Percentiles rank a stretch among this genome's conserved stretches.
phyloP scores from a whole-genome alignment of 2,329 filamentous ascomycete species.

The Penicillium sp. region DNA sequence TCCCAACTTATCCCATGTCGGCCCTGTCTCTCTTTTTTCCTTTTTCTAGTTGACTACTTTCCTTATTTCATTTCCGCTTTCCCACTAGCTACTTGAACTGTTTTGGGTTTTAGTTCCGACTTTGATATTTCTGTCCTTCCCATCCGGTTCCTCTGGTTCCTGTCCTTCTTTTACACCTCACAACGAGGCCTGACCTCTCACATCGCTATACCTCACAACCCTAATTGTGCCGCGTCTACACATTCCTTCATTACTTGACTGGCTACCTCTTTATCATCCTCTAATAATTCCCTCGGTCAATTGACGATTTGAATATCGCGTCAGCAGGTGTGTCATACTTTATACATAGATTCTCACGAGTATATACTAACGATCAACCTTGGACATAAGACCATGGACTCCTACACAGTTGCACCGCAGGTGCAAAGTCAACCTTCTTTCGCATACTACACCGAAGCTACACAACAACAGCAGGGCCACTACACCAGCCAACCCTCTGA shows the following conservation, averaged over 20 bases:
- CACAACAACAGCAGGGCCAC: constrained; percentile 67
- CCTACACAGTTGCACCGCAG: constrained; percentile 51
- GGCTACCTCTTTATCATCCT: neutral
- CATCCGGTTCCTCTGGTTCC: constrained; percentile 31
- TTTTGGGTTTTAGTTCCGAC: constrained; percentile 29
- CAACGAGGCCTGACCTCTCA: constrained; percentile 21
- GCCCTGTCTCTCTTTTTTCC: constrained; percentile 33
- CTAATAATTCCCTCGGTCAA: neutral
- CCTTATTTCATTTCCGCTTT: constrained; percentile 27
- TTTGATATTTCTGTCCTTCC: constrained; percentile 26
- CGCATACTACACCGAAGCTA: constrained; percentile 76
- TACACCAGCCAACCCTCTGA: constrained; percentile 63
- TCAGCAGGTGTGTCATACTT: constrained; percentile 5
- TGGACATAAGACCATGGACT: constrained; percentile 54
- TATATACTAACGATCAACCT: neutral
- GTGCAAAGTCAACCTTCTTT: constrained; percentile 69
- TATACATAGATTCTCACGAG: neutral
- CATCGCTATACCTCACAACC: constrained; percentile 15
- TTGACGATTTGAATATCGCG: constrained; percentile 1
- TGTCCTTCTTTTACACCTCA: constrained; percentile 33
- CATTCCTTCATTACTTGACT: constrained; percentile 22
- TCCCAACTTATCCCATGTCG: constrained; percentile 18
- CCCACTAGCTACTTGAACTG: constrained; percentile 24
- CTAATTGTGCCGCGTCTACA: constrained; percentile 29
- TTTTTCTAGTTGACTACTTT: constrained; percentile 27